These are phyloP conservation scores for Cystobasidium slooffiae DNA, from an alignment of 1,284 basidiomycete genomes.

Conservation along the genomic window DNA sequence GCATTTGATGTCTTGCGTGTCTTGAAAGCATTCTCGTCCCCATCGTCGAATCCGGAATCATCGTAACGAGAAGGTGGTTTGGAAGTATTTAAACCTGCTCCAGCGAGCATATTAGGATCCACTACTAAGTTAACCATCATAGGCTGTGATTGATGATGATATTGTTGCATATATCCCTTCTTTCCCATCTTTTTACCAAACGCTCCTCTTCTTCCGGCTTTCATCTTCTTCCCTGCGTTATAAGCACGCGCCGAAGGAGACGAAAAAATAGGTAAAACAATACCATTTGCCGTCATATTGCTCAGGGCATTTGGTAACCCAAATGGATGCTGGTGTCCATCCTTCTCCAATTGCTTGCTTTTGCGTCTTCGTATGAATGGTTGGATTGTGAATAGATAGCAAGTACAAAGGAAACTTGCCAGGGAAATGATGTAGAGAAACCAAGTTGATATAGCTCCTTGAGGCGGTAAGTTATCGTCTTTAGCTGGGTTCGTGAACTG, in stretches of 20 bases:
- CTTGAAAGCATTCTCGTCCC: neutral
- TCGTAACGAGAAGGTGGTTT: slow-evolving; percentile 36
- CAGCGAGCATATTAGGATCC: slow-evolving; percentile 24
- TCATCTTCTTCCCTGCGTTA: neutral
- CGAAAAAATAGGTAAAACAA: slow-evolving; percentile 25
- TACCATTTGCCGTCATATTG: too few species aligned
- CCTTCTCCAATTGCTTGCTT: neutral
- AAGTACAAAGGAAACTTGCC: slow-evolving; percentile 7
- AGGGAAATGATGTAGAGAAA: slow-evolving; percentile 30
- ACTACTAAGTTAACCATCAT: slow-evolving; percentile 41
- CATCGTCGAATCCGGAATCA: slow-evolving; percentile 23
- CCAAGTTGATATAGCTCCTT: slow-evolving; percentile 30
- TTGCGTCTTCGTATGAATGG: slow-evolving; percentile 7
- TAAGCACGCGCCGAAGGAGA: slow-evolving; percentile 23
- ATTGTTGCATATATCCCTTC: slow-evolving; percentile 9
- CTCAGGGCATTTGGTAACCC: too few species aligned
- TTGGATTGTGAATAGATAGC: slow-evolving; percentile 20
- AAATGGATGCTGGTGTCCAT: neutral
- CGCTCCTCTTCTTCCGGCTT: slow-evolving; percentile 11
- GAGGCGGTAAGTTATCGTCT: slow-evolving; percentile 13
- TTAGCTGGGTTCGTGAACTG: slow-evolving; percentile 23
- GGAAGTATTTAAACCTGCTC: neutral
- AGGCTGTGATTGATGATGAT: slow-evolving; percentile 14
- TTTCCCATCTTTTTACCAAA: slow-evolving; percentile 24
- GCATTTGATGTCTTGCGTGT: neutral